Evolutionary conservation across 2,329 filamentous ascomycete species (phyloP).

Genomic region (Nemania sp.): DNA sequence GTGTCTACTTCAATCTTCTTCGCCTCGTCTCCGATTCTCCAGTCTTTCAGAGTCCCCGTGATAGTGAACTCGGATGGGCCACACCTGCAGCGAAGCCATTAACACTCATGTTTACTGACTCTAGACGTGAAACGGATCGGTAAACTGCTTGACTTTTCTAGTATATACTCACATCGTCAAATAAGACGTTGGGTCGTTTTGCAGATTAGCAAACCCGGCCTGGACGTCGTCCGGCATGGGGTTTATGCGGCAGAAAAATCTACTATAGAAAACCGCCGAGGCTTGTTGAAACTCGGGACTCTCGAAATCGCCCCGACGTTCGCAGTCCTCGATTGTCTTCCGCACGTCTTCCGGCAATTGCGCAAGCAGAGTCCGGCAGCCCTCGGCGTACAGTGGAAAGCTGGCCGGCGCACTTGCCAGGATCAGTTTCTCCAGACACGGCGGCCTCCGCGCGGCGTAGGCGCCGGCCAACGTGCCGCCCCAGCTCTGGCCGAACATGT

Average conservation of each 20-base stretch:
- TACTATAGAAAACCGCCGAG: not conserved
- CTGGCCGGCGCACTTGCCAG: slow-evolving; percentile 2
- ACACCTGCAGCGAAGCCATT: not conserved
- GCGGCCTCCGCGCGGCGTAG: not conserved
- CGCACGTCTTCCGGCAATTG: not conserved
- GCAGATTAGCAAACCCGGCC: not conserved
- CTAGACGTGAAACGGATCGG: not conserved
- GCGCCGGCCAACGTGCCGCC: slow-evolving; percentile 8
- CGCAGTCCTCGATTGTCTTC: not conserved
- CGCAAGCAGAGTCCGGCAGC: too few relatives aligned
- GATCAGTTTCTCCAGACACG: slow-evolving; percentile 8
- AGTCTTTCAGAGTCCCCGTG: not conserved
- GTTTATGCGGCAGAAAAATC: not conserved
- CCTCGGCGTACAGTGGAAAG: not conserved
- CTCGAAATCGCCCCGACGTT: not conserved
- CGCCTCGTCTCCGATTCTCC: not conserved
- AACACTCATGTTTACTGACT: not conserved
- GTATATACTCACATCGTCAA: not conserved
- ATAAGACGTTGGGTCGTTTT: not conserved
- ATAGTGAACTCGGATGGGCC: not conserved
- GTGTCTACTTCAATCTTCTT: not conserved
- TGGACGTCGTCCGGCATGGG: not conserved
- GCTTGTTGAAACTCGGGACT: not conserved
- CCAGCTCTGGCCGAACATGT: not conserved
- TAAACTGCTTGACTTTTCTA: not conserved